Conservation (phyloP, 345 rosid genomes). For the Hypericum perforatum region DNA sequence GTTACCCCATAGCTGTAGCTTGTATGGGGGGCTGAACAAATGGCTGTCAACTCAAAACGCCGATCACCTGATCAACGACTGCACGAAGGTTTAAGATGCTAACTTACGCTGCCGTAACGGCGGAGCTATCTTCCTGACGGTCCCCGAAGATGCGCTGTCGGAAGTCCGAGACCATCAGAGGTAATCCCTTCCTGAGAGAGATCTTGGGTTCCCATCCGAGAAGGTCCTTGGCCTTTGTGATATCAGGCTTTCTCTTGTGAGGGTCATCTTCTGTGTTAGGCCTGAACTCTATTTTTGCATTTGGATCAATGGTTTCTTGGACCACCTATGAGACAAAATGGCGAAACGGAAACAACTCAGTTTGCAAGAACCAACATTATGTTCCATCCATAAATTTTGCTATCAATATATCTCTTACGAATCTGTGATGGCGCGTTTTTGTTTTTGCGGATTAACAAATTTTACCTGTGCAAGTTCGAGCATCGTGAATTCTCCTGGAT, state of each 20-base stretch:
- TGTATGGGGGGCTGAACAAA: no score
- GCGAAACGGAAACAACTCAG: constrained; percentile 1
- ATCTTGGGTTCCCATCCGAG: constrained; percentile 96
- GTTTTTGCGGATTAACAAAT: background rate
- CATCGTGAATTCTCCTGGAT: constrained; percentile 99
- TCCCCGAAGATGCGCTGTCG: constrained; percentile 87
- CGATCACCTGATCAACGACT: no score
- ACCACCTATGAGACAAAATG: constrained; percentile 49
- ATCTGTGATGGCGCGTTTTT: no score
- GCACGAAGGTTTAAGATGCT: no score
- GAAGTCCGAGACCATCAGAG: constrained; percentile 89
- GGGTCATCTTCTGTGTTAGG: constrained; percentile 98
- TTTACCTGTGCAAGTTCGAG: constrained; percentile 88
- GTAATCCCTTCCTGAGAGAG: constrained; percentile 77
- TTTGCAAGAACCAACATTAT: background rate
- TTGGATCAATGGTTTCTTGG: constrained; percentile 89
- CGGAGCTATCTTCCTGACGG: constrained; percentile 47
- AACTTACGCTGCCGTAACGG: constrained; percentile 10
- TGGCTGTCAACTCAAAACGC: no score
- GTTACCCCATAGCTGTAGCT: no score
- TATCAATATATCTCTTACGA: no score
- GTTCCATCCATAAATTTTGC: no score
- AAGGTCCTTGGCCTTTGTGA: constrained; percentile 72
- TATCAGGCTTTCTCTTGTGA: constrained; percentile 99
- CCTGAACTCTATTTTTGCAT: constrained; percentile 85